Percentiles rank a stretch among this genome's conserved stretches.
These are phyloP conservation scores for Cyclanthera cordifolia DNA, from an alignment of 306 rosid species.

Conservation along the genomic window DNA sequence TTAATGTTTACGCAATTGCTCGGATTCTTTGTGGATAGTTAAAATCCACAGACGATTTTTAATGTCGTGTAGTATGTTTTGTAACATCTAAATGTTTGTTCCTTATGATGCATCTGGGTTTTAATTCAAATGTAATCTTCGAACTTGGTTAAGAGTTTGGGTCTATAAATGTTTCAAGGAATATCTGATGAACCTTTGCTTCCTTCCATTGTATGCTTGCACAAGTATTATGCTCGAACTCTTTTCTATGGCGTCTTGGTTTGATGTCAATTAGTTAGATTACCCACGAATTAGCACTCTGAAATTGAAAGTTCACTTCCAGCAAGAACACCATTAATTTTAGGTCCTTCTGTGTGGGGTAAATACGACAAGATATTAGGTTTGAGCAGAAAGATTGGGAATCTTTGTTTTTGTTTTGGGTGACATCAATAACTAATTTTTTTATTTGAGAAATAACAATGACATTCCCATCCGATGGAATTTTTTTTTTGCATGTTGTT, in stretches of 20 bases:
- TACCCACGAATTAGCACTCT: not conserved
- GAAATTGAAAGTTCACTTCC: not conserved
- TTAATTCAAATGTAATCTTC: not conserved
- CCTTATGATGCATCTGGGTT: not conserved
- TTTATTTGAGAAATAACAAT: too few relatives aligned
- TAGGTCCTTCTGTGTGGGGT: not conserved
- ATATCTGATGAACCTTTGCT: not conserved
- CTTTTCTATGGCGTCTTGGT: not conserved
- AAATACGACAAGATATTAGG: not conserved
- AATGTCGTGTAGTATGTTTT: slow-evolving; percentile 2
- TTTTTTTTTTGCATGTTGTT: too few relatives aligned
- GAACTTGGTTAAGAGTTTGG: not conserved
- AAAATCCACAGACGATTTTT: not conserved
- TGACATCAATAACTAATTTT: too few relatives aligned
- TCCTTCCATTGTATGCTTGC: not conserved
- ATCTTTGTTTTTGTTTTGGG: not conserved
- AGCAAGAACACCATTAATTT: not conserved
- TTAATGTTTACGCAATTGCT: not conserved
- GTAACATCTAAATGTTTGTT: not conserved
- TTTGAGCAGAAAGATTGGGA: not conserved
- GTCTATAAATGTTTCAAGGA: slow-evolving; percentile 1
- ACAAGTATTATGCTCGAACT: not conserved
- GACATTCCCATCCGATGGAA: too few relatives aligned
- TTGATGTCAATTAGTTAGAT: not conserved
- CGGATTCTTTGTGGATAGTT: not conserved